Evolutionary conservation across 2,329 filamentous ascomycete species (phyloP), one percentile per base, ranked within the genome.

Genomic region (Arthroderma sp.): DNA sequence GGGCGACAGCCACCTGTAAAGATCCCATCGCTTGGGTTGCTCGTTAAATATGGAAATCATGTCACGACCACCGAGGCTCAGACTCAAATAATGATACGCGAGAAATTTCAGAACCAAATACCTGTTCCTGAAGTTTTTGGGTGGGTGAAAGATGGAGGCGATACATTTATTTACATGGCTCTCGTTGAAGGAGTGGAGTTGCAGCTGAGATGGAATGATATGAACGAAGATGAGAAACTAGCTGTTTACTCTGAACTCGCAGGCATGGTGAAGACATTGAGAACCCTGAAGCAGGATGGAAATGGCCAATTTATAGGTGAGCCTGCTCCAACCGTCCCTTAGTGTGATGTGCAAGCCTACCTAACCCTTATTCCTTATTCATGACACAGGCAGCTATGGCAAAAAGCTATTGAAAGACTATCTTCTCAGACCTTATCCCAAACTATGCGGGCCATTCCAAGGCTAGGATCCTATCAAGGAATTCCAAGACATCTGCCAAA

Each of bases 41-140:
- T 61, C 31, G 56, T 66, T 44, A 66, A 66, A 45, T 66, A 62
- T 43, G 58, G 62, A 43, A 52, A 50, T 38, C 45, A 59, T 29
- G 50, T 58, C 9, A 61, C 55, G n/a, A 30, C 55, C 34, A 43
- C 46, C 28, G 63, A 64, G 44, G 55, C 54, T 15, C 36, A 56
- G 40, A 56, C 59, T 11, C 58, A 63, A 50, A 46, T 47, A 2
- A 52, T 54, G 49, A 37, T 64, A 42, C 45, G 49, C 36, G 48
- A 59, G 44, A 45, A 48, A n/a, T 42, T 63, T 10, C 28, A 51
- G 44, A 58, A 47, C 37, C 48, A 46, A 44, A 51, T 58, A 29
- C 56, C 53, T n/a, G 37, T 56, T 40, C 53, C 55, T 29, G 51
- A 57, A 41, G 51, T 57, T 3, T 58, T 53, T 49, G 52, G 50